A percentile compares a stretch with the other conserved stretches of the same genome.
Conservation (phyloP, 2,329 filamentous ascomycete genomes). For the Mariannaea sp. region DNA sequence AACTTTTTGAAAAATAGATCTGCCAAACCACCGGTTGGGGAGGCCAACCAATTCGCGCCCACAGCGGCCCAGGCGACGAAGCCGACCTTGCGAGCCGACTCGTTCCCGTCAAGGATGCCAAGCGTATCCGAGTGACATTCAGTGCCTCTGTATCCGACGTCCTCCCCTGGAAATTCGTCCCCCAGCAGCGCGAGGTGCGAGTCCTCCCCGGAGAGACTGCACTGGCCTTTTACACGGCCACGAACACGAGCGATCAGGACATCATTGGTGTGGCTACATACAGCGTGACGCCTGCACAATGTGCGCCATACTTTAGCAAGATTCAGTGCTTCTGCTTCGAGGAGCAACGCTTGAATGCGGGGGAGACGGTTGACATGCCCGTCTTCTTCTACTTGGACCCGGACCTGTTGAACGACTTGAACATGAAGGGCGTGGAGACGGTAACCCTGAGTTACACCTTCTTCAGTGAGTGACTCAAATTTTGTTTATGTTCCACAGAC, state of each 20-base stretch:
- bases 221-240: conserved; percentile 95
- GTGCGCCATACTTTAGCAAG: conserved; percentile 98
- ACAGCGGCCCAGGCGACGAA: conserved; percentile 56
- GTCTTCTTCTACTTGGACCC: conserved; percentile 99
- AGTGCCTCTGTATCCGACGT: conserved; percentile 94
- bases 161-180: conserved; percentile 95
- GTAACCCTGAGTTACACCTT: conserved; percentile 98
- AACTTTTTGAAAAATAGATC: conserved; percentile 58
- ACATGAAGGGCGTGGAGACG: conserved; percentile 92
- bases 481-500: too few relatives aligned
- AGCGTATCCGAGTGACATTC: conserved; percentile 93
- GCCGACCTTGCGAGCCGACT: conserved; percentile 76
- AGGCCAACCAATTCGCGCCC: conserved; percentile 86
- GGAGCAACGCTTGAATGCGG: conserved; percentile 90
- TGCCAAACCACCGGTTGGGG: conserved; percentile 90
- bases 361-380: conserved; percentile 98
- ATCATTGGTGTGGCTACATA: conserved; percentile 99
- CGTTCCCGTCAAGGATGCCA: conserved; percentile 77
- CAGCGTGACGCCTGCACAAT: conserved; percentile 93
- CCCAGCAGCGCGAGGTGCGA: conserved; percentile 94
- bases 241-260: conserved; percentile 85
- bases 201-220: conserved; percentile 96
- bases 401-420: conserved; percentile 87
- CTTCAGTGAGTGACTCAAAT: conserved; percentile 74
- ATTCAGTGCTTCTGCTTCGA: conserved; percentile 99